These are phyloP conservation scores for Aureobasidium sp. DNA, from an alignment of 2,329 filamentous ascomycete species.

Conservation along the genomic window DNA sequence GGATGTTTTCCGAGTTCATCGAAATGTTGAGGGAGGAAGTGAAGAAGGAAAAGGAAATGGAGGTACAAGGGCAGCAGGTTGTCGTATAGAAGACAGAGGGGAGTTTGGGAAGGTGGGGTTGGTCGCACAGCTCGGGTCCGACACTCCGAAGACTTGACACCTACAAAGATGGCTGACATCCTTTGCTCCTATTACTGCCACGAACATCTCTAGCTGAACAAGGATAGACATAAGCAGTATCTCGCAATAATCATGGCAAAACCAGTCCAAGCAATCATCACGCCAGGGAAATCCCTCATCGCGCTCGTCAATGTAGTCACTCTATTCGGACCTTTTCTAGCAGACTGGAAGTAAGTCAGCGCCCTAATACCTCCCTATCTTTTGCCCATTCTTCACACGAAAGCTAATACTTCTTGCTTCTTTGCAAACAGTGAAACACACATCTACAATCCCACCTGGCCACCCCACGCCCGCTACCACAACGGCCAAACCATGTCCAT, in stretches of 20 bases:
- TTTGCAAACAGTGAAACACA: constrained; percentile 28
- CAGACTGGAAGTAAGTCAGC: not conserved
- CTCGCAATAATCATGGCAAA: not conserved
- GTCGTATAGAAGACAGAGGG: not conserved
- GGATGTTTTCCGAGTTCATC: not conserved
- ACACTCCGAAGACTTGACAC: not conserved
- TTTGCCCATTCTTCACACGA: too few species aligned
- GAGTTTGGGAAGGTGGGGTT: not conserved
- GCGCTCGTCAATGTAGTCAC: not conserved
- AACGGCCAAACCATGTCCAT: constrained; percentile 42
- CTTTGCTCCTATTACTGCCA: not conserved
- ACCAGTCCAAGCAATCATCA: not conserved
- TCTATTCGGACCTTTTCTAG: not conserved
- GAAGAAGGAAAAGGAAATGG: not conserved
- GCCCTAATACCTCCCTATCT: too few species aligned
- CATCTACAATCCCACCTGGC: constrained; percentile 39
- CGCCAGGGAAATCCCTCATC: not conserved
- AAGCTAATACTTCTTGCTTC: too few species aligned
- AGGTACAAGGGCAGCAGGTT: not conserved
- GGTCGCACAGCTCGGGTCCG: not conserved
- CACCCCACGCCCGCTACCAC: constrained; percentile 42
- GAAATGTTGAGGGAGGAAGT: not conserved
- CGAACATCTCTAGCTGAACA: not conserved
- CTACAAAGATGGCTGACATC: not conserved
- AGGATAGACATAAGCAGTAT: too few species aligned